Evolutionary conservation across 768 basidiomycete genomes (phyloP).

Genomic region (Filobasidium floriforme): DNA sequence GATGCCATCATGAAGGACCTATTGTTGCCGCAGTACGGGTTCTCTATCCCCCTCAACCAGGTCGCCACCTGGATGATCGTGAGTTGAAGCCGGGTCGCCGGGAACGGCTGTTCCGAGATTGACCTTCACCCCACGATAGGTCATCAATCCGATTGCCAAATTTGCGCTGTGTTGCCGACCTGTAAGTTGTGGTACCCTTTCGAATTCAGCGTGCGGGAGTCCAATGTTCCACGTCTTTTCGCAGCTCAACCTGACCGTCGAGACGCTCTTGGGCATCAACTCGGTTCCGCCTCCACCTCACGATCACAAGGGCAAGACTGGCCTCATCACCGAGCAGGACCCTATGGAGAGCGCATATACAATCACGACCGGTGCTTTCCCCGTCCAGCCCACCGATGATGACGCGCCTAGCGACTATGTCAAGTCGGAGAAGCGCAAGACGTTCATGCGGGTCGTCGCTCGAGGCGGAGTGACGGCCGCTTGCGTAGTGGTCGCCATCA

Average conservation of each 20-base stretch:
- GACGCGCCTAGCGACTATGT: constrained; percentile 26
- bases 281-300: constrained; percentile 18
- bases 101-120: constrained; percentile 46
- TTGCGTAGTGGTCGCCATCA: constrained; percentile 63
- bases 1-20: constrained; percentile 86
- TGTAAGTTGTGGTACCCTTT: constrained; percentile 47
- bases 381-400: constrained; percentile 44
- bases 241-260: constrained; percentile 73
- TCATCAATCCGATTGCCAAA: constrained; percentile 53
- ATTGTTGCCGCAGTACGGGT: constrained; percentile 55
- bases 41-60: constrained; percentile 62
- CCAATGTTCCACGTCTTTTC: background rate
- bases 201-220: background rate
- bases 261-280: constrained; percentile 66
- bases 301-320: constrained; percentile 12
- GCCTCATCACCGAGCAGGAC: constrained; percentile 7
- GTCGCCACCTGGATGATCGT: constrained; percentile 81
- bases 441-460: constrained; percentile 48
- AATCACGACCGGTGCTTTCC: constrained; percentile 25
- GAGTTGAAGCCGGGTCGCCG: constrained; percentile 45
- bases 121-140: constrained; percentile 37
- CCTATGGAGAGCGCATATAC: constrained; percentile 34
- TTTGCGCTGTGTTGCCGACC: constrained; percentile 77
- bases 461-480: constrained; percentile 56
- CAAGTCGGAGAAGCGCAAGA: constrained; percentile 37